Evolutionary conservation across 169 alveolate genomes (phyloP).

Genomic region (Condylostoma magnum): DNA sequence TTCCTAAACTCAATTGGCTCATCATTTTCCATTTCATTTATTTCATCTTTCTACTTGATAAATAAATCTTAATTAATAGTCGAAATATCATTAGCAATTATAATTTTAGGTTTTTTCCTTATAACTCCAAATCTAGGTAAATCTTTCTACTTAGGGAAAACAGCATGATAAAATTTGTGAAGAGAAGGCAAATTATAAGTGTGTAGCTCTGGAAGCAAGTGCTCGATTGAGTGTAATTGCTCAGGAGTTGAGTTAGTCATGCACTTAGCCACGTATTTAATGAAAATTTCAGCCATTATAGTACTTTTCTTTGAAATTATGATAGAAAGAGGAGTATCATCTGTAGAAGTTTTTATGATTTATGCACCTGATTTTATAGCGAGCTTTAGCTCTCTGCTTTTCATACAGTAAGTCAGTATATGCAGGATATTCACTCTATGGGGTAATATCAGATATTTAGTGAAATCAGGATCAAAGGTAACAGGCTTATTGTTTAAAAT

Average conservation of each 20-base stretch:
- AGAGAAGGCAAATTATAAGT: neutral
- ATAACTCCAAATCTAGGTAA: constrained; percentile 17
- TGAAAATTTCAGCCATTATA: too few relatives aligned
- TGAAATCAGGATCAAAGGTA: too few relatives aligned
- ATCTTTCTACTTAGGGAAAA: constrained; percentile 1
- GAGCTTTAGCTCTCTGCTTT: too few relatives aligned
- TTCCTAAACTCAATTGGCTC: constrained; percentile 8
- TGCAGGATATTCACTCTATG: too few relatives aligned
- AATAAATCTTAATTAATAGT: neutral
- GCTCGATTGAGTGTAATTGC: neutral
- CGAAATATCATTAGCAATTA: neutral
- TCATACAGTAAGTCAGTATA: too few relatives aligned
- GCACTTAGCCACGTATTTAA: too few relatives aligned
- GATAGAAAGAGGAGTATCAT: too few relatives aligned
- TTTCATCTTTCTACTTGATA: neutral
- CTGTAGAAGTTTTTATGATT: too few relatives aligned
- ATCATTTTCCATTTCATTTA: neutral
- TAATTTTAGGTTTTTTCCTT: neutral
- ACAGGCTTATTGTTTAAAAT: too few relatives aligned
- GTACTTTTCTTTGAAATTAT: too few relatives aligned
- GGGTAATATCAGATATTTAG: too few relatives aligned
- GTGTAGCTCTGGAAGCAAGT: neutral
- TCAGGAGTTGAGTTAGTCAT: neutral
- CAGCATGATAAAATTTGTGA: constrained; percentile 10
- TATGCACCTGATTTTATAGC: too few relatives aligned